phyloP scores from a whole-genome alignment of 352 stramenopile species.

The Globisporangium nodosum region DNA sequence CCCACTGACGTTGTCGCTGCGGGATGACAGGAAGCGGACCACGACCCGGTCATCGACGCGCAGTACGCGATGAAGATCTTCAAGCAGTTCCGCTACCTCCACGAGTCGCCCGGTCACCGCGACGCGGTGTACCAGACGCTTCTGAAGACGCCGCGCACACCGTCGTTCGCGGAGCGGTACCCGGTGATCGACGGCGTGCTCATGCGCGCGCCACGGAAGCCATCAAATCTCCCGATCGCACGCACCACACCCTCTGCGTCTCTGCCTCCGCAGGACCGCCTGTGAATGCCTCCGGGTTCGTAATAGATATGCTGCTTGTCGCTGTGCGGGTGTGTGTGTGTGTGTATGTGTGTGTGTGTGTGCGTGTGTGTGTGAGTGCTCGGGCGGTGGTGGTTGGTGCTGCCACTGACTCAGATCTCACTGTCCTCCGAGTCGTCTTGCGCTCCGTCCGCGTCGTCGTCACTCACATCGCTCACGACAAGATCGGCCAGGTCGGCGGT shows the following conservation, averaged over 20 bases:
- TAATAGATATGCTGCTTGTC: constrained; percentile 17
- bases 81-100: constrained; percentile 78
- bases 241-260: constrained; percentile 6
- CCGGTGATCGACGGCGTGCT: constrained; percentile 78
- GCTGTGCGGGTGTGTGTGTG: constrained; percentile 7
- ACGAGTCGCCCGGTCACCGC: constrained; percentile 66
- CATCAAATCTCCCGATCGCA: constrained; percentile 34
- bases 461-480: constrained; percentile 47
- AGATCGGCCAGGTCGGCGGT: constrained; percentile 26
- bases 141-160: constrained; percentile 74
- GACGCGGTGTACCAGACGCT: constrained; percentile 79
- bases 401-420: constrained; percentile 29
- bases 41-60: constrained; percentile 83
- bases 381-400: neutral
- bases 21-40: constrained; percentile 49
- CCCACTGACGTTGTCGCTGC: neutral
- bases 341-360: constrained; percentile 6
- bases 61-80: constrained; percentile 89
- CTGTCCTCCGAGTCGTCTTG: constrained; percentile 49
- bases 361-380: neutral
- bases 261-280: constrained; percentile 1
- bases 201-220: constrained; percentile 69
- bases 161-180: constrained; percentile 78
- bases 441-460: constrained; percentile 23
- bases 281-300: constrained; percentile 8